These are phyloP conservation scores for Pyrenophora tritici-repentis DNA, from an alignment of 2,329 filamentous ascomycete genomes.

Conservation along the genomic window DNA sequence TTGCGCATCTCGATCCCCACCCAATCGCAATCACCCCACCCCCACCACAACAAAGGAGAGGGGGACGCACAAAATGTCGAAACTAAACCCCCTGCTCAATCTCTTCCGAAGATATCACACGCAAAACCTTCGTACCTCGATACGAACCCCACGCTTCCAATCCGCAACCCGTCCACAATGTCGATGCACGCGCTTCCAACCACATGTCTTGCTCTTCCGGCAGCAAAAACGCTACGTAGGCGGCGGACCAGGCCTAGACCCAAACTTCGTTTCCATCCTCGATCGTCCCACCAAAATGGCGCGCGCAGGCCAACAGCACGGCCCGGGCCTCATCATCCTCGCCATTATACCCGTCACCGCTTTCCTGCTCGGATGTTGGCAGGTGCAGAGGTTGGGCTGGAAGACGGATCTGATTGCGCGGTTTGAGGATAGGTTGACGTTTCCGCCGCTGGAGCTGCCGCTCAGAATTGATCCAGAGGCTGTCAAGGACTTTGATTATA, in stretches of 20 bases:
- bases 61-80: conserved; percentile 32
- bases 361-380: conserved; percentile 90
- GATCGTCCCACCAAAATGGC: conserved; percentile 85
- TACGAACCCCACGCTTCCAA: conserved; percentile 10
- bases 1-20: conserved; percentile 2
- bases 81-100: conserved; percentile 41
- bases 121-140: conserved; percentile 9
- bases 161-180: conserved; percentile 38
- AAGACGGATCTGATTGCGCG: conserved; percentile 91
- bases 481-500: conserved; percentile 88
- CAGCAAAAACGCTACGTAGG: conserved; percentile 23
- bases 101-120: conserved; percentile 40
- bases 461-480: conserved; percentile 80
- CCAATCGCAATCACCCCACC: conserved; percentile 4
- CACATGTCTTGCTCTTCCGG: conserved; percentile 25
- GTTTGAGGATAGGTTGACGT: conserved; percentile 88
- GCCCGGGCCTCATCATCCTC: conserved; percentile 78
- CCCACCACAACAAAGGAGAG: conserved; percentile 5
- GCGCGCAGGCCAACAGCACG: conserved; percentile 74
- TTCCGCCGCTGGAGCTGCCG: conserved; percentile 82
- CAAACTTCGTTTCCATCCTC: conserved; percentile 80
- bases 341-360: conserved; percentile 90
- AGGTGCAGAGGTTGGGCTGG: conserved; percentile 90
- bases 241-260: conserved; percentile 64
- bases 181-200: conserved; percentile 33